Evolutionary conservation across 106 monocot species (phyloP).

Genomic region (Allium cepa): DNA sequence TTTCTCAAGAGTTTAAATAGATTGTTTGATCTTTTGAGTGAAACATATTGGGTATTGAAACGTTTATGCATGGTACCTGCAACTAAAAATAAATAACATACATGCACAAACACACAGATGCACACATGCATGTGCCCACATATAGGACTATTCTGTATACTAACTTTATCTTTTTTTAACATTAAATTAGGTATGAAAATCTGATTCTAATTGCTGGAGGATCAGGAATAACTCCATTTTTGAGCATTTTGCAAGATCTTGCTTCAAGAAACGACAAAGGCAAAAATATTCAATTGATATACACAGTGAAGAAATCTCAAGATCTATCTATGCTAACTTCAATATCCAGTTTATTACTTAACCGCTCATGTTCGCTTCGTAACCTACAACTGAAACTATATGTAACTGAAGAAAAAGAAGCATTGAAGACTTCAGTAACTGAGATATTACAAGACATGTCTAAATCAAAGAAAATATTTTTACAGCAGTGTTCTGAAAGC

Average conservation of each 20-base stretch:
- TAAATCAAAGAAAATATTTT: constrained; percentile 12
- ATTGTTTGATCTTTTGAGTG: no score
- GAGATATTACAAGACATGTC: constrained; percentile 31
- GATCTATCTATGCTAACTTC: constrained; percentile 64
- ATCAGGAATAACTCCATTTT: constrained; percentile 74
- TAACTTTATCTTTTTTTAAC: neutral
- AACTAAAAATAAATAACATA: no score
- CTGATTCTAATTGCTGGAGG: constrained; percentile 74
- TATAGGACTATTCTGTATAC: no score
- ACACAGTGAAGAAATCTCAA: constrained; percentile 37
- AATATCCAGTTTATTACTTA: constrained; percentile 27
- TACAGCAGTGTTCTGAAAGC: neutral
- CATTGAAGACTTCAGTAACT: constrained; percentile 5
- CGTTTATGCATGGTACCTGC: no score
- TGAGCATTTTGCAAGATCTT: constrained; percentile 64
- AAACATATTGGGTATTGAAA: no score
- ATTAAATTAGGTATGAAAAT: constrained; percentile 44
- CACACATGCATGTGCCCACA: no score
- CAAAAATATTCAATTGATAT: constrained; percentile 41
- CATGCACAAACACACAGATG: no score
- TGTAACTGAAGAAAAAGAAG: constrained; percentile 51
- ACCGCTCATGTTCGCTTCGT: neutral
- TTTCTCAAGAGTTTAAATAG: no score
- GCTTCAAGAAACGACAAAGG: constrained; percentile 25
- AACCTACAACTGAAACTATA: constrained; percentile 30